Evolutionary conservation across 768 basidiomycete genomes (phyloP).

Genomic region (Ramaria sp.): DNA sequence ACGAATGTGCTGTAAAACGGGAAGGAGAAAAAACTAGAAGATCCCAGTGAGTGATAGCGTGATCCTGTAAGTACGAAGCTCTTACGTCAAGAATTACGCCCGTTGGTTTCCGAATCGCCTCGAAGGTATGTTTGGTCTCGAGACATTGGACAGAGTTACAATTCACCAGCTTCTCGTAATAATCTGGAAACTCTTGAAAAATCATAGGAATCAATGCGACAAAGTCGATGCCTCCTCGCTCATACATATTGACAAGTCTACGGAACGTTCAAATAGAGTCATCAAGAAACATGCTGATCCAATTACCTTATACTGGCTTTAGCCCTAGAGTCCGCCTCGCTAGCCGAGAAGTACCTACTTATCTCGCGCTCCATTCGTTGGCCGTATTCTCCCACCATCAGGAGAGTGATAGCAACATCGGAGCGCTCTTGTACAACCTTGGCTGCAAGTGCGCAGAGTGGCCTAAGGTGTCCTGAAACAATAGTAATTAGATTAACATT

Average conservation of each 20-base stretch:
- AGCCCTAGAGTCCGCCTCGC: background rate
- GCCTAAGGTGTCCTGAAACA: background rate
- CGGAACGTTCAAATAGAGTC: background rate
- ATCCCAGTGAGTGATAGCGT: background rate
- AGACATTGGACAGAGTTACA: background rate
- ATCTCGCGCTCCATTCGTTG: background rate
- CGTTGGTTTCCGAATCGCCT: background rate
- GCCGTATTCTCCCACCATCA: background rate
- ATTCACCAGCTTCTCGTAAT: background rate
- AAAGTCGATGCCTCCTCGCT: background rate
- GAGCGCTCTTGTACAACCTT: background rate
- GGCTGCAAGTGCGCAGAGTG: background rate
- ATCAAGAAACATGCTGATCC: background rate
- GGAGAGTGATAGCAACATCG: constrained; percentile 1
- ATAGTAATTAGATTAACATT: background rate
- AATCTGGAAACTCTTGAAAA: background rate
- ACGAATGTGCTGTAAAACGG: background rate
- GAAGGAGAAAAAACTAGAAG: background rate
- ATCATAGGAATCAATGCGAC: background rate
- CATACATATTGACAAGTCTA: background rate
- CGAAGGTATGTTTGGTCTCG: background rate
- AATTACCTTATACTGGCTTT: background rate
- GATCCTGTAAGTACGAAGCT: background rate
- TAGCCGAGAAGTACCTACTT: background rate
- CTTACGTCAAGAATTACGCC: background rate